Percentiles rank a stretch among this genome's conserved stretches.
These are phyloP conservation scores for Trichoderma sp. DNA, from an alignment of 2,329 filamentous ascomycete species.

Conservation along the genomic window DNA sequence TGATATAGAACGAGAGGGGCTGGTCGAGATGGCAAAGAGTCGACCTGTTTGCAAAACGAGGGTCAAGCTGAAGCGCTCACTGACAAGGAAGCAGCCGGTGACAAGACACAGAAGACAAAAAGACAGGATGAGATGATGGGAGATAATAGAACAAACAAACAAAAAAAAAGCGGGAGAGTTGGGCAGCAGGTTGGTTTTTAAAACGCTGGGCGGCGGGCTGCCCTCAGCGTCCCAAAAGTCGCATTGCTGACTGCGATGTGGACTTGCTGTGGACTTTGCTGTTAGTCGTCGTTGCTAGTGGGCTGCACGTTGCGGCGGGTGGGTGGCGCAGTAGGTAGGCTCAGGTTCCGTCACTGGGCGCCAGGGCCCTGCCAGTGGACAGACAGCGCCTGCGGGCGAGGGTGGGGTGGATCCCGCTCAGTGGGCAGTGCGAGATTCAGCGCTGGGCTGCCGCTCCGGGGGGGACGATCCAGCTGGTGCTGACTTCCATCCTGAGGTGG, in stretches of 20 bases:
- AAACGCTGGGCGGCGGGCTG: conserved; percentile 22
- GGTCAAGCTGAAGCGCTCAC: conserved; percentile 14
- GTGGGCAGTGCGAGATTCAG: conserved; percentile 24
- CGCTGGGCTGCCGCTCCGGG: background rate
- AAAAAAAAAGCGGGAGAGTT: background rate
- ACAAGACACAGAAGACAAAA: background rate
- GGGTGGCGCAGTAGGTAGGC: conserved; percentile 26
- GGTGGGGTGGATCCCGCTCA: conserved; percentile 7
- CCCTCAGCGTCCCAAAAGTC: background rate
- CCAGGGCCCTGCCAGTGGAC: background rate
- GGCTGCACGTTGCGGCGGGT: conserved; percentile 23
- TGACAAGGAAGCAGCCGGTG: background rate
- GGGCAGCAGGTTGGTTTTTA: conserved; percentile 28
- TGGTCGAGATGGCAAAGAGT: conserved; percentile 1
- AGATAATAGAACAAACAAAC: background rate
- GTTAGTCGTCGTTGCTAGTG: background rate
- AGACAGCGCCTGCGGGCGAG: background rate
- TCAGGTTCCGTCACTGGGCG: background rate
- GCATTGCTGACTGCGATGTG: conserved; percentile 1
- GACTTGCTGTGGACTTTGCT: background rate
- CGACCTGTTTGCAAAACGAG: conserved; percentile 18
- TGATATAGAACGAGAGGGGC: conserved; percentile 10
- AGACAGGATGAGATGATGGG: conserved; percentile 20
- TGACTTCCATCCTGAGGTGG: background rate
- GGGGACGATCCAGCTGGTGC: conserved; percentile 10